Conservation (phyloP, 805 yeast genomes). For the Candida tibetensis region DNA sequence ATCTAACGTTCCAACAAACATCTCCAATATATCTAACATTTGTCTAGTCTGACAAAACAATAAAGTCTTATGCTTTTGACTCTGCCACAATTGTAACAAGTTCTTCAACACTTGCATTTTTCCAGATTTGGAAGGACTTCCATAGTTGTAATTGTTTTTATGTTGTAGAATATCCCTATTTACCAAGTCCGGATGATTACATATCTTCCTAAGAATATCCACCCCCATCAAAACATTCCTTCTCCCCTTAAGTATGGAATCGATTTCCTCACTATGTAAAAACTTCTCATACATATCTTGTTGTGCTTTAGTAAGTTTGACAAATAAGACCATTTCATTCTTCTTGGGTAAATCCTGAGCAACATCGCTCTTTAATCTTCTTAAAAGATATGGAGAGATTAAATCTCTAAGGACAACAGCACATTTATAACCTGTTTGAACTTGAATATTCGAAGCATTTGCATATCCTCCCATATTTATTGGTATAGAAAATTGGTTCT, state of each 20-base stretch:
- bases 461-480: slow-evolving; percentile 98
- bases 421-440: slow-evolving; percentile 93
- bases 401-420: slow-evolving; percentile 87
- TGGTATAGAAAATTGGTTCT: slow-evolving; percentile 87
- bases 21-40: slow-evolving; percentile 85
- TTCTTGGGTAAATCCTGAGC: slow-evolving; percentile 93
- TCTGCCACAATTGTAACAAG: slow-evolving; percentile 69
- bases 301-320: slow-evolving; percentile 77
- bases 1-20: slow-evolving; percentile 48
- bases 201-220: slow-evolving; percentile 83
- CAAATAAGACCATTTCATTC: slow-evolving; percentile 90
- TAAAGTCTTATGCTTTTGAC: slow-evolving; percentile 73
- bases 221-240: slow-evolving; percentile 86
- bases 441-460: slow-evolving; percentile 92
- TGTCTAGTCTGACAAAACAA: slow-evolving; percentile 92
- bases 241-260: slow-evolving; percentile 68
- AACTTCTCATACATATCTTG: slow-evolving; percentile 71
- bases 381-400: slow-evolving; percentile 81
- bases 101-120: slow-evolving; percentile 87
- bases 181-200: slow-evolving; percentile 92
- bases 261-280: slow-evolving; percentile 70
- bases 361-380: slow-evolving; percentile 90
- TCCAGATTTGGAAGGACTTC: slow-evolving; percentile 68
- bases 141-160: slow-evolving; percentile 43
- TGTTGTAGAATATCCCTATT: slow-evolving; percentile 37